Percentiles rank a stretch among this genome's conserved stretches.
phyloP scores from a whole-genome alignment of 2,329 filamentous ascomycete genomes.

The Dactylellina parvicollis region DNA sequence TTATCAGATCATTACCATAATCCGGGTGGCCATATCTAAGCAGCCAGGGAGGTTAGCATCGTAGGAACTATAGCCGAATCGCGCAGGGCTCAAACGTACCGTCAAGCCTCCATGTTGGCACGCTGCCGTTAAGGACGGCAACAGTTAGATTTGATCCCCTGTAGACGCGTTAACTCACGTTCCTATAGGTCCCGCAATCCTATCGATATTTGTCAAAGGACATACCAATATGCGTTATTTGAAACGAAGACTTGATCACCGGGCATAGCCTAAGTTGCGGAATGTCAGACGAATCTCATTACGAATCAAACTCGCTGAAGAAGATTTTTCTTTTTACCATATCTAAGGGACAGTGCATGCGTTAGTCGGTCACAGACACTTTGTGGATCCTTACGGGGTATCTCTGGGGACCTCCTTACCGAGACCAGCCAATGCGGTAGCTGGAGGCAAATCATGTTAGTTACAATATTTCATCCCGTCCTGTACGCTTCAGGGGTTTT shows the following conservation, averaged over 20 bases:
- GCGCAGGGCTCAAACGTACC: constrained; percentile 54
- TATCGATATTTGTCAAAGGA: constrained; percentile 28
- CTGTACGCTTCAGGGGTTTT: constrained; percentile 14
- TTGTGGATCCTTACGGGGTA: constrained; percentile 29
- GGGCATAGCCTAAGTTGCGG: constrained; percentile 64
- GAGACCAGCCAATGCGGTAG: constrained; percentile 50
- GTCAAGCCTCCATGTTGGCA: constrained; percentile 62
- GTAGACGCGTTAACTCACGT: constrained; percentile 19
- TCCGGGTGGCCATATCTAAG: constrained; percentile 58
- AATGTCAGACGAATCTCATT: constrained; percentile 61
- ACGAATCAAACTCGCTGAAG: constrained; percentile 6
- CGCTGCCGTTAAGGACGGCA: constrained; percentile 66
- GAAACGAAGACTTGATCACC: constrained; percentile 49
- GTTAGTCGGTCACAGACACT: constrained; percentile 27
- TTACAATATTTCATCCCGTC: constrained; percentile 15
- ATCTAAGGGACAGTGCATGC: constrained; percentile 43
- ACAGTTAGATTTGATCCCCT: constrained; percentile 62
- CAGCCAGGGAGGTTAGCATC: constrained; percentile 8
- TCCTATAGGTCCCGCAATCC: neutral
- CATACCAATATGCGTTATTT: constrained; percentile 40
- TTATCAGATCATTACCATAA: constrained; percentile 53
- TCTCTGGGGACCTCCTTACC: constrained; percentile 34
- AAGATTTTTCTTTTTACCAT: constrained; percentile 43
- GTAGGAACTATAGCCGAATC: constrained; percentile 22
- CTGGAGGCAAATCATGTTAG: constrained; percentile 51